Conservation (phyloP, 495 filamentous ascomycete genomes). For the Neurospora sp. region DNA sequence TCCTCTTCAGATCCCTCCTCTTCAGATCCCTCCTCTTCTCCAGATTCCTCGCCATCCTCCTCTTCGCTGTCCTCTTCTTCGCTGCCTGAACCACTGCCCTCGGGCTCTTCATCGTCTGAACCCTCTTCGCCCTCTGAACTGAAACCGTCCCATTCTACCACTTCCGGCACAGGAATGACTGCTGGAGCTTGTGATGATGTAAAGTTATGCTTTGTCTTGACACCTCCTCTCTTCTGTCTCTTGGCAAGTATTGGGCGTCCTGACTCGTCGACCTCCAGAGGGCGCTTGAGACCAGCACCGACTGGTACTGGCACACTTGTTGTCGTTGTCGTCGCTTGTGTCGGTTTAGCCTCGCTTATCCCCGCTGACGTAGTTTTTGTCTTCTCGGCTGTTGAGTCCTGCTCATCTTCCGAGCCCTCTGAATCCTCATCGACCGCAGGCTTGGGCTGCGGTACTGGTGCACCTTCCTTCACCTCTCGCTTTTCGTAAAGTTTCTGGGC, state of each 20-base stretch:
- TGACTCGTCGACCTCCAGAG: slow-evolving; percentile 64
- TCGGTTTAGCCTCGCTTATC: background rate
- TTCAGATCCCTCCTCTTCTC: slow-evolving; percentile 10
- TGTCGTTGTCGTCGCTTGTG: background rate
- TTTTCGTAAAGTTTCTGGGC: slow-evolving; percentile 27
- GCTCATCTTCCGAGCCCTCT: slow-evolving; percentile 20
- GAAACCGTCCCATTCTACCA: slow-evolving; percentile 34
- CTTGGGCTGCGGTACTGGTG: background rate
- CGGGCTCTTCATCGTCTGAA: slow-evolving; percentile 15
- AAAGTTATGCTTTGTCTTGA: slow-evolving; percentile 35
- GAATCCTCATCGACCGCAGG: slow-evolving; percentile 6
- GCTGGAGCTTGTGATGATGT: slow-evolving; percentile 19
- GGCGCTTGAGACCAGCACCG: slow-evolving; percentile 80
- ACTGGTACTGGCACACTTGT: slow-evolving; percentile 23
- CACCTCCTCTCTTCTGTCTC: slow-evolving; percentile 42
- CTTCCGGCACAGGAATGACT: slow-evolving; percentile 11
- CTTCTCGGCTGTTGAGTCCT: slow-evolving; percentile 3
- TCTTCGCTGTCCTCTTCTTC: slow-evolving; percentile 7
- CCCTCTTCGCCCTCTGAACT: slow-evolving; percentile 10
- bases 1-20: slow-evolving; percentile 12
- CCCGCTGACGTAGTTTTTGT: background rate
- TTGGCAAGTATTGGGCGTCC: slow-evolving; percentile 77
- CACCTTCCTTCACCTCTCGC: slow-evolving; percentile 9
- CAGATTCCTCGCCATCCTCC: slow-evolving; percentile 6
- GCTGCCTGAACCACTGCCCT: slow-evolving; percentile 4